These are phyloP conservation scores for Sugiyamaella floridensis DNA, from an alignment of 805 yeast species.

Conservation along the genomic window DNA sequence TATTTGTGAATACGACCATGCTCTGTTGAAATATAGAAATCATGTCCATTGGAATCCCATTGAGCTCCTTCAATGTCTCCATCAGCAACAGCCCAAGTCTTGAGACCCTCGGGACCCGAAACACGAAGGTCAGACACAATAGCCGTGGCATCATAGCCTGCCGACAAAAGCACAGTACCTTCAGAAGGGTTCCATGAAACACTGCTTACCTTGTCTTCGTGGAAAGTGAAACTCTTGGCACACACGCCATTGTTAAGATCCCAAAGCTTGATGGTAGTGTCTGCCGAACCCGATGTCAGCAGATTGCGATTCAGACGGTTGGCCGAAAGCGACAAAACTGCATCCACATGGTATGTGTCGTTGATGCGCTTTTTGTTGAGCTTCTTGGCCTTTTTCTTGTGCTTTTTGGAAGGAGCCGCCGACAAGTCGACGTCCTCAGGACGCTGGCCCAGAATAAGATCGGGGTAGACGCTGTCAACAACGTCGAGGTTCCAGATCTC, in stretches of 20 bases:
- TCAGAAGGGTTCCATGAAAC: slow-evolving; percentile 74
- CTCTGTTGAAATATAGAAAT: slow-evolving; percentile 84
- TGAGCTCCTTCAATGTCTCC: slow-evolving; percentile 81
- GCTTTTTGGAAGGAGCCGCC: slow-evolving; percentile 23
- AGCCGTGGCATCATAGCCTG: slow-evolving; percentile 88
- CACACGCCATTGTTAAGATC: slow-evolving; percentile 71
- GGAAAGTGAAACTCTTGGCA: slow-evolving; percentile 73
- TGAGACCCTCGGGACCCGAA: slow-evolving; percentile 51
- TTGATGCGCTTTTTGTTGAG: slow-evolving; percentile 42
- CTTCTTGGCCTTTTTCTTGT: slow-evolving; percentile 46
- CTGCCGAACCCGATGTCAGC: slow-evolving; percentile 92
- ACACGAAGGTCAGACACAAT: slow-evolving; percentile 75
- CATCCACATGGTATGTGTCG: slow-evolving; percentile 86
- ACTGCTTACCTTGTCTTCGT: slow-evolving; percentile 74
- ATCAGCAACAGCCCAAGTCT: slow-evolving; percentile 55
- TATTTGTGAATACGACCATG: slow-evolving; percentile 82
- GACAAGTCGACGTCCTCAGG: slow-evolving; percentile 34
- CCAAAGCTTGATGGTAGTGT: slow-evolving; percentile 91
- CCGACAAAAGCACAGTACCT: slow-evolving; percentile 59
- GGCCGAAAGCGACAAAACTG: slow-evolving; percentile 80
- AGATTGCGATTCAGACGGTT: slow-evolving; percentile 76
- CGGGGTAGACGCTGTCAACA: slow-evolving; percentile 91
- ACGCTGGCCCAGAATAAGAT: slow-evolving; percentile 80
- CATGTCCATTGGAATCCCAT: slow-evolving; percentile 54
- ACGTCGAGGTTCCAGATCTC: slow-evolving; percentile 95